A percentile compares a stretch with the other conserved stretches of the same genome.
Evolutionary conservation across 78 protist species (phyloP).

Genomic region (Monosiga brevicollis): DNA sequence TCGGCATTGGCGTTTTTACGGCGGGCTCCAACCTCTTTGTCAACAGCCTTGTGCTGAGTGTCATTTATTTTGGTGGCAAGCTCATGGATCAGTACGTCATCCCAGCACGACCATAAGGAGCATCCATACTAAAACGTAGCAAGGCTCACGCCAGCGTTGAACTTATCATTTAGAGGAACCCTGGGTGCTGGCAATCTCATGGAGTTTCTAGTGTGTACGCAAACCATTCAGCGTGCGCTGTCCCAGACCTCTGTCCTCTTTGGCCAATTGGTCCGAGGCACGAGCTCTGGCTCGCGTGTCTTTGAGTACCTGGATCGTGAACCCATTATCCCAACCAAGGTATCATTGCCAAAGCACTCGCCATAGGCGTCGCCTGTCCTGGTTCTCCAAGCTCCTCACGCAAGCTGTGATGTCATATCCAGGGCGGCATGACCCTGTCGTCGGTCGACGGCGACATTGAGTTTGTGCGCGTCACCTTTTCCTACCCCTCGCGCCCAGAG

Average conservation of each 20-base stretch:
- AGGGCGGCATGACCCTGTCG: neutral
- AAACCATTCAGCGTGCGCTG: neutral
- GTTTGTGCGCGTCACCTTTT: neutral
- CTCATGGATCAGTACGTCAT: too few species aligned
- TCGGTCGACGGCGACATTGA: neutral
- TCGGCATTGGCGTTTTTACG: neutral
- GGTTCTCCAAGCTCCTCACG: too few species aligned
- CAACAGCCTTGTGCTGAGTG: neutral
- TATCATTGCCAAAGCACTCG: too few species aligned
- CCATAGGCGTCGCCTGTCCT: too few species aligned
- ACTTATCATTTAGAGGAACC: too few species aligned
- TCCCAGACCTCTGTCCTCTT: neutral
- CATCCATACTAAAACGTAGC: too few species aligned
- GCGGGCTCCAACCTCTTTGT: neutral
- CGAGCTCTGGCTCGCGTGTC: neutral
- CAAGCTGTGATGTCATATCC: too few species aligned
- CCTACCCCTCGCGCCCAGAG: constrained; percentile 33
- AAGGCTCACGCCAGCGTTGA: too few species aligned
- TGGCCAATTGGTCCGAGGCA: neutral
- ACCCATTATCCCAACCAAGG: neutral
- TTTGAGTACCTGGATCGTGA: neutral
- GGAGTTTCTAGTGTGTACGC: neutral
- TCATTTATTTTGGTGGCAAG: neutral
- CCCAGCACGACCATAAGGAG: too few species aligned
- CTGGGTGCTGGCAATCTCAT: neutral